A percentile compares a stretch with the other conserved stretches of the same genome.
phyloP scores from a whole-genome alignment of 2,329 filamentous ascomycete species.

The Stagonosporopsis vannaccii region DNA sequence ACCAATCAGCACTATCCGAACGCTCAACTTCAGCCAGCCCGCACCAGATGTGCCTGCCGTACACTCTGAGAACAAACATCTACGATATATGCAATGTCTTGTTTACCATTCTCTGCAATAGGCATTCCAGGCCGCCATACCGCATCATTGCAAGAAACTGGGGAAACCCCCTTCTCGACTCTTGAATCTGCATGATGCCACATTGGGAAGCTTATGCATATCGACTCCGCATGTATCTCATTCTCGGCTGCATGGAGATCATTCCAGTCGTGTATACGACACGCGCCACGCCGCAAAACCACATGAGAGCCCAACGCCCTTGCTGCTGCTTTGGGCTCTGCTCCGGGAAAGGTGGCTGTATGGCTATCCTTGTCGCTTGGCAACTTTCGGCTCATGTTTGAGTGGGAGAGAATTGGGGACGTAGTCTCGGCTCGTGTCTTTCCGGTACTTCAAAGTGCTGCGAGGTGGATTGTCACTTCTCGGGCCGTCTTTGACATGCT shows the following conservation, averaged over 20 bases:
- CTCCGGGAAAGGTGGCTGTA: constrained; percentile 8
- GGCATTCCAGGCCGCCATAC: constrained; percentile 8
- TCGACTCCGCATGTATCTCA: constrained; percentile 39
- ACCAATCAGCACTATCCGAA: constrained; percentile 9
- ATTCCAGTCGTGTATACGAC: constrained; percentile 31
- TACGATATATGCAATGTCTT: background rate
- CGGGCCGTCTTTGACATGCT: constrained; percentile 2
- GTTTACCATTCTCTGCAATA: constrained; percentile 13
- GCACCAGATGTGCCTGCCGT: background rate
- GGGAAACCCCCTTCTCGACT: constrained; percentile 32
- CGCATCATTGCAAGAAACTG: constrained; percentile 11
- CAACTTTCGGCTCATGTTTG: constrained; percentile 10
- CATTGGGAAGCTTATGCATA: constrained; percentile 40
- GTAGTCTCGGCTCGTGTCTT: constrained; percentile 8
- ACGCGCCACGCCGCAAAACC: constrained; percentile 35
- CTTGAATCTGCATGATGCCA: constrained; percentile 27
- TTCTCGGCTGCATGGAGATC: constrained; percentile 48
- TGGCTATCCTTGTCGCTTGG: constrained; percentile 16
- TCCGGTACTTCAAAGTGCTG: constrained; percentile 2
- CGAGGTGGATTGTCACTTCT: background rate
- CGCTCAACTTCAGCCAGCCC: background rate
- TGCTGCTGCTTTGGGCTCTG: constrained; percentile 21
- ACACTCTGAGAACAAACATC: background rate
- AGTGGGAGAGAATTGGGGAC: constrained; percentile 4
- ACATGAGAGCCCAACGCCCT: constrained; percentile 37